Evolutionary conservation across 805 yeast genomes (phyloP), one percentile per base, ranked within the genome.

Genomic region (Myxozyma nipponensis): DNA sequence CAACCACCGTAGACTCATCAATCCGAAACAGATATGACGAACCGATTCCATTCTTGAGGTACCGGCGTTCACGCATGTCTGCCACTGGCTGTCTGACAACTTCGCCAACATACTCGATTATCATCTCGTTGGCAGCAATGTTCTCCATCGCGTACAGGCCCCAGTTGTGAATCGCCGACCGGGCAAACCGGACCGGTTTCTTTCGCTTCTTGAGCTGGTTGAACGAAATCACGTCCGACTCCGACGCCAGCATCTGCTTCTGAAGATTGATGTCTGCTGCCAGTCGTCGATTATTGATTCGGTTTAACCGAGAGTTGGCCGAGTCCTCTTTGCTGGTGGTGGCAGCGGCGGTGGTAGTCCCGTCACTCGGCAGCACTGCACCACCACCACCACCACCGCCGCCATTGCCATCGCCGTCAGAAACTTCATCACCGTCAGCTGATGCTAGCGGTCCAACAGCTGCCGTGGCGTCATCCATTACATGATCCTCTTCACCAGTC

Each of bases 81-180:
- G 97, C 95, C 37, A 90, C 91, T 50, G 87, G 96, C 63, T 88
- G 96, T 48, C 98, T 75, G 25, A 93, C 82, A 48, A 95, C 77
- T 60, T 93, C 98, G 25, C 99, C 99, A 3, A 93, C 97, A 62
- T 93, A 93, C 68, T 93, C 99, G 52, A 93, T 91, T 63, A 93
- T 89, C 96, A 93, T 91, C 67, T 93, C 98, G 59, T 82, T 85
- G 0, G 93, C 95, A n/a, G 88, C 86, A 63, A 93, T 93, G 1
- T 95, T 95, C 63, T 93, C 98, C 62, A 86, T 71, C 0, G 99
- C 98, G 69, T 89, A 93, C 36, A 93, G 71, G 0, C 99, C 99
- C 98, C 98, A 93, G 63, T 91, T 88, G 67, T 93, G 98, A 63
- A 93, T 93, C 0, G 97, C 95, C 1, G 97, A 89, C 47, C 98